phyloP scores from a whole-genome alignment of 1,139 yeast species.

The Hemisphaericaspora subhashii region DNA sequence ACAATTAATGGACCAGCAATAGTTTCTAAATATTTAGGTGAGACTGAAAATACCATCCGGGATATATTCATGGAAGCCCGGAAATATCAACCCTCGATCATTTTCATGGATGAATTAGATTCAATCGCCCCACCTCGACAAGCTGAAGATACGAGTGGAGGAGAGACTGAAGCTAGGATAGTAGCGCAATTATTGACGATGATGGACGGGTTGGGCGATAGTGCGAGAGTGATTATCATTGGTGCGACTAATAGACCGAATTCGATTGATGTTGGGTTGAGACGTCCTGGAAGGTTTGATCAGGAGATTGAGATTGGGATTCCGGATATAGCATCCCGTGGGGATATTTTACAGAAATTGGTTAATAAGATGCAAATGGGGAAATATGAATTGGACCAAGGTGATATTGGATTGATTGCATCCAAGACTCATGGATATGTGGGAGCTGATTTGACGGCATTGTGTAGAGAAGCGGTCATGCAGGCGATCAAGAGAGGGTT shows the following conservation, averaged over 20 bases:
- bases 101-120: slow-evolving; percentile 90
- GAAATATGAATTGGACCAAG: slow-evolving; percentile 54
- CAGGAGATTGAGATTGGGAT: slow-evolving; percentile 80
- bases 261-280: slow-evolving; percentile 59
- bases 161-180: slow-evolving; percentile 85
- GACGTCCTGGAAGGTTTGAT: slow-evolving; percentile 78
- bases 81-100: slow-evolving; percentile 79
- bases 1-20: slow-evolving; percentile 90
- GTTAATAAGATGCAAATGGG: slow-evolving; percentile 55
- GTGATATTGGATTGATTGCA: slow-evolving; percentile 60
- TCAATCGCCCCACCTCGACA: slow-evolving; percentile 82
- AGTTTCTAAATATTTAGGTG: slow-evolving; percentile 90
- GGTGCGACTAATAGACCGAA: slow-evolving; percentile 84
- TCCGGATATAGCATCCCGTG: slow-evolving; percentile 69
- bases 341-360: slow-evolving; percentile 62
- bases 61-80: slow-evolving; percentile 84
- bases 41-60: slow-evolving; percentile 81
- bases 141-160: slow-evolving; percentile 65
- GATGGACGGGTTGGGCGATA: slow-evolving; percentile 84
- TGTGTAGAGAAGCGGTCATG: slow-evolving; percentile 88
- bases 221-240: slow-evolving; percentile 70
- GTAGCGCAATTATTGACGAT: slow-evolving; percentile 85
- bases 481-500: slow-evolving; percentile 69
- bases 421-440: slow-evolving; percentile 59
- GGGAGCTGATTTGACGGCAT: slow-evolving; percentile 87